Percentiles rank a stretch among this genome's conserved stretches.
Conservation (phyloP, 495 filamentous ascomycete species). For the Rostrohypoxylon terebratum region DNA sequence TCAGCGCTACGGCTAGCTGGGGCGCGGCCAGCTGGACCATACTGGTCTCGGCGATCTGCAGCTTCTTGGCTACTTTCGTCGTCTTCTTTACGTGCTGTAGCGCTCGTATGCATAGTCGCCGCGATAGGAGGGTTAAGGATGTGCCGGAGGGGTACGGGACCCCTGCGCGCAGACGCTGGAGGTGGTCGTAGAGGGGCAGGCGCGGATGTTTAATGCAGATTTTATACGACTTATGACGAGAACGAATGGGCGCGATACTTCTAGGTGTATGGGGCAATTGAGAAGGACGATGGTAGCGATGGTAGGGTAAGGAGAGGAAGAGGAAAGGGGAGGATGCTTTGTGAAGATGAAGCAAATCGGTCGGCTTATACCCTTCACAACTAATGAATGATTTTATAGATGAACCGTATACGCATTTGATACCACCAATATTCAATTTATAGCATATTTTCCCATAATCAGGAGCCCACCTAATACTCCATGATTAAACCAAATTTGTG, state of each 20-base stretch:
- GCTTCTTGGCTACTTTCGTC: slow-evolving; percentile 64
- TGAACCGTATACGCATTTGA: slow-evolving; percentile 1
- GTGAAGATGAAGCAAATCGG: slow-evolving; percentile 1
- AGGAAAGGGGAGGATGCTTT: background rate
- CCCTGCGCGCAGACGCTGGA: slow-evolving; percentile 21
- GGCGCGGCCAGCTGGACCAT: slow-evolving; percentile 63
- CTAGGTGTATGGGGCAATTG: background rate
- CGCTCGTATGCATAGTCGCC: slow-evolving; percentile 50
- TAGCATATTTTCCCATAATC: background rate
- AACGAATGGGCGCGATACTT: background rate
- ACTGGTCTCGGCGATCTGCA: slow-evolving; percentile 62
- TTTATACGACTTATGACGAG: background rate
- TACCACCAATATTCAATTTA: slow-evolving; percentile 10
- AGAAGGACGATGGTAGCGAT: background rate
- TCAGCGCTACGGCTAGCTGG: slow-evolving; percentile 55
- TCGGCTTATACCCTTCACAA: slow-evolving; percentile 34
- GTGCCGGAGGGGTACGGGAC: slow-evolving; percentile 33
- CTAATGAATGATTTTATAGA: slow-evolving; percentile 17
- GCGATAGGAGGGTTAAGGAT: slow-evolving; percentile 29
- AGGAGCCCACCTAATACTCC: no score
- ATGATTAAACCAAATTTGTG: no score
- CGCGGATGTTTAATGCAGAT: background rate
- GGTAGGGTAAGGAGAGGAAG: background rate
- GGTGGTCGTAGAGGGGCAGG: slow-evolving; percentile 18
- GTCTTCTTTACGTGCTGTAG: slow-evolving; percentile 70